These are phyloP conservation scores for Alopecurus myosuroides DNA, from an alignment of 176 grass and related monocot genomes.

Conservation along the genomic window DNA sequence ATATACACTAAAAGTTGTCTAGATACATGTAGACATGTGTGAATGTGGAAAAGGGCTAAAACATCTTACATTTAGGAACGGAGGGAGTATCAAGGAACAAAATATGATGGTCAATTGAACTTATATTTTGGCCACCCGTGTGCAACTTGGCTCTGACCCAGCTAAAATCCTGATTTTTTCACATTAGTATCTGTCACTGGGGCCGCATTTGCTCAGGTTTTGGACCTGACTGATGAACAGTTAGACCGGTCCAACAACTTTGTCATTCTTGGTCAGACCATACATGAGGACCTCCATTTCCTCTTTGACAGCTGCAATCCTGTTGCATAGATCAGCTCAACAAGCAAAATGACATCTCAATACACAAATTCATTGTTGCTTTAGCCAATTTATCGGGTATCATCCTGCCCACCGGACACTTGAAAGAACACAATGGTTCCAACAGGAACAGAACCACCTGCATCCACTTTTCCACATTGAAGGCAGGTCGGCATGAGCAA, in stretches of 20 bases:
- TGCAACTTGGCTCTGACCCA: not conserved
- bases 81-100: too few species aligned
- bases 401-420: not conserved
- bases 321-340: not conserved
- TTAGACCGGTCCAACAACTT: not conserved
- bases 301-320: not conserved
- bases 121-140: not conserved
- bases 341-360: not conserved
- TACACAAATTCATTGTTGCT: not conserved
- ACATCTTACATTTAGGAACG: too few species aligned
- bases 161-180: not conserved
- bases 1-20: too few species aligned
- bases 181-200: not conserved
- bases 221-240: not conserved
- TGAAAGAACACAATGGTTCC: not conserved
- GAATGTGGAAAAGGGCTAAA: too few species aligned
- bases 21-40: too few species aligned
- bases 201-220: not conserved
- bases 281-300: not conserved
- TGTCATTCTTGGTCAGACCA: not conserved
- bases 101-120: not conserved
- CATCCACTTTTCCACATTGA: too few species aligned
- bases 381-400: not conserved
- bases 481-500: too few species aligned
- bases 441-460: too few species aligned